phyloP scores from a whole-genome alignment of 768 basidiomycete genomes.

The Tylopilus vinaceipallidus region DNA sequence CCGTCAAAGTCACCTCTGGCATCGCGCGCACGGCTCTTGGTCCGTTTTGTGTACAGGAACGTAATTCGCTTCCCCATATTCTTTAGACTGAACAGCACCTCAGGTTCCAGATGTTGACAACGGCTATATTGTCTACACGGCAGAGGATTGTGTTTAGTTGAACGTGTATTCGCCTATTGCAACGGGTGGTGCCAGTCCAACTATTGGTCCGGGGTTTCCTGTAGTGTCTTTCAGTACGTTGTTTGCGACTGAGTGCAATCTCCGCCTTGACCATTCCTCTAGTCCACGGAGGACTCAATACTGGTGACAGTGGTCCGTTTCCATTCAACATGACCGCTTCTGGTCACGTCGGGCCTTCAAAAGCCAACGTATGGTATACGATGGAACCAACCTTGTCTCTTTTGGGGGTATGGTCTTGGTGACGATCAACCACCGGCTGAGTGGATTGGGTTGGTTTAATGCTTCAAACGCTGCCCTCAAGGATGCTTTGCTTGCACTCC shows the following conservation, averaged over 20 bases:
- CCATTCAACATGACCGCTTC: constrained; percentile 11
- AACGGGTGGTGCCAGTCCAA: not conserved
- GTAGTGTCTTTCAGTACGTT: constrained; percentile 16
- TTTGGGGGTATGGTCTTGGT: constrained; percentile 13
- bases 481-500: constrained; percentile 30
- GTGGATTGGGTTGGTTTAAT: constrained; percentile 13
- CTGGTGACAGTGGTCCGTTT: constrained; percentile 11
- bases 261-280: not conserved
- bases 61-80: not conserved
- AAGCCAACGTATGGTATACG: constrained; percentile 10
- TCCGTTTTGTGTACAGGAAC: constrained; percentile 10
- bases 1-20: constrained; percentile 2
- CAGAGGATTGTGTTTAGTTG: constrained; percentile 13
- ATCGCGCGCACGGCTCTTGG: constrained; percentile 4
- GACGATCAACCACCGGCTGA: constrained; percentile 14
- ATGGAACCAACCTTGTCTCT: constrained; percentile 13
- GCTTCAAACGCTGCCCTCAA: constrained; percentile 19
- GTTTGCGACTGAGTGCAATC: not conserved
- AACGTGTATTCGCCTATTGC: constrained; percentile 11
- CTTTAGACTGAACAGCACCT: not conserved
- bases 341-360: constrained; percentile 7
- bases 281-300: constrained; percentile 14
- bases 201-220: constrained; percentile 4
- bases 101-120: constrained; percentile 12
- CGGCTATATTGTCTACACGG: constrained; percentile 4